A percentile compares a stretch with the other conserved stretches of the same genome.
Conservation (phyloP, 2,329 filamentous ascomycete genomes). For the Pestalotiopsis sp. region DNA sequence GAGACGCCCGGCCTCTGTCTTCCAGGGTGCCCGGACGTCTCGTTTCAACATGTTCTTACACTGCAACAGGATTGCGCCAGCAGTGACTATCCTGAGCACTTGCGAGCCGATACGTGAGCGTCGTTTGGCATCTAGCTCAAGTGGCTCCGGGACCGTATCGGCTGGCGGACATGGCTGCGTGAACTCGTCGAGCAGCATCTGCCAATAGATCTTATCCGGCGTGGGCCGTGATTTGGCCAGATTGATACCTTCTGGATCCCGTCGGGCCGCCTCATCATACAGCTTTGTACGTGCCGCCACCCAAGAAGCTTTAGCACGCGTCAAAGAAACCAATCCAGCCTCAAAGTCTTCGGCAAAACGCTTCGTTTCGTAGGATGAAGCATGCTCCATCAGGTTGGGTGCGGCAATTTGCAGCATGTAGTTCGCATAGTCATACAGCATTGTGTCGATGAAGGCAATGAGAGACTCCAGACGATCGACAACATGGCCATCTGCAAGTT, state of each 20-base stretch:
- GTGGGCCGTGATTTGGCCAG: constrained; percentile 65
- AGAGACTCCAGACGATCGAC: constrained; percentile 78
- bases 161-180: constrained; percentile 63
- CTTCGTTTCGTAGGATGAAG: constrained; percentile 74
- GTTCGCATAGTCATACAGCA: constrained; percentile 82
- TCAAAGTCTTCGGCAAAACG: constrained; percentile 69
- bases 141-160: constrained; percentile 70
- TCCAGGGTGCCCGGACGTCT: constrained; percentile 78
- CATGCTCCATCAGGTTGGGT: constrained; percentile 71
- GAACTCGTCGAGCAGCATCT: constrained; percentile 75
- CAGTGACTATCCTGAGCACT: constrained; percentile 68
- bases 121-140: constrained; percentile 69
- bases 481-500: constrained; percentile 62
- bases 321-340: constrained; percentile 54
- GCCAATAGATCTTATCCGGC: constrained; percentile 72
- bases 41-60: constrained; percentile 84
- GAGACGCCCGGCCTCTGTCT: constrained; percentile 71
- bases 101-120: constrained; percentile 59
- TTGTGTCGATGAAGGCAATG: constrained; percentile 74
- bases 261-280: constrained; percentile 64
- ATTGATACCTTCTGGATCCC: constrained; percentile 70
- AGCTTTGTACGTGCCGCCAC: constrained; percentile 65
- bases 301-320: constrained; percentile 69
- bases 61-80: constrained; percentile 75
- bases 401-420: constrained; percentile 75